phyloP scores from a whole-genome alignment of 225 moss, liverwort and hornwort genomes.

The Physcomitrium patens region DNA sequence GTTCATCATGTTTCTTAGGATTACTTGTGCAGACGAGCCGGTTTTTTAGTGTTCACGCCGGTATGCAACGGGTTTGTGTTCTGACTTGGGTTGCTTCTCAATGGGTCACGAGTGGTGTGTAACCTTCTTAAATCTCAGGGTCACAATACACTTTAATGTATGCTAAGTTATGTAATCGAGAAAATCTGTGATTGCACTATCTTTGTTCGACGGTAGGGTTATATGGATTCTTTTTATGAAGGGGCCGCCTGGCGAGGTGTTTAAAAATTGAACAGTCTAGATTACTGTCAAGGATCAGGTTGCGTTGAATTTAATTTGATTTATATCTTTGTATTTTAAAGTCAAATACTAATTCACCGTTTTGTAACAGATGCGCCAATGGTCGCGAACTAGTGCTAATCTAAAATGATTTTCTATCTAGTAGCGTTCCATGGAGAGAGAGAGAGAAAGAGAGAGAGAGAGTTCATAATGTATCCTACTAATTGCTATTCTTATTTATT shows the following conservation, averaged over 20 bases:
- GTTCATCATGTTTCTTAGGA: conserved; percentile 8
- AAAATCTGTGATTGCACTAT: not conserved
- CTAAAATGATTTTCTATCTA: too few species aligned
- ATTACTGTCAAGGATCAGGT: not conserved
- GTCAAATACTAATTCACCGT: too few species aligned
- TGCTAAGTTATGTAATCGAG: not conserved
- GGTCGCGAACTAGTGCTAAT: too few species aligned
- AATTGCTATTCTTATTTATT: not conserved
- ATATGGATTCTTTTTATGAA: not conserved
- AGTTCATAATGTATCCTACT: not conserved
- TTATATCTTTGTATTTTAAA: too few species aligned
- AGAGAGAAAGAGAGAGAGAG: too few species aligned
- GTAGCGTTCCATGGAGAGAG: too few species aligned
- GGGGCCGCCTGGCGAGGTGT: not conserved
- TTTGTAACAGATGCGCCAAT: too few species aligned
- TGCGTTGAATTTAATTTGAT: not conserved
- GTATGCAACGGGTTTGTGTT: not conserved
- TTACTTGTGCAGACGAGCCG: not conserved
- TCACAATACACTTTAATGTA: not conserved
- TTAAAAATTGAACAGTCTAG: not conserved
- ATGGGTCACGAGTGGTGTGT: not conserved
- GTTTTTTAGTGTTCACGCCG: not conserved
- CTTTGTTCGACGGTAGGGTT: not conserved
- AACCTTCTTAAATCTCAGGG: not conserved
- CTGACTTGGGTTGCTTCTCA: not conserved